These are phyloP conservation scores for Fraxinus americana DNA, from an alignment of 257 asterid species.

Conservation along the genomic window DNA sequence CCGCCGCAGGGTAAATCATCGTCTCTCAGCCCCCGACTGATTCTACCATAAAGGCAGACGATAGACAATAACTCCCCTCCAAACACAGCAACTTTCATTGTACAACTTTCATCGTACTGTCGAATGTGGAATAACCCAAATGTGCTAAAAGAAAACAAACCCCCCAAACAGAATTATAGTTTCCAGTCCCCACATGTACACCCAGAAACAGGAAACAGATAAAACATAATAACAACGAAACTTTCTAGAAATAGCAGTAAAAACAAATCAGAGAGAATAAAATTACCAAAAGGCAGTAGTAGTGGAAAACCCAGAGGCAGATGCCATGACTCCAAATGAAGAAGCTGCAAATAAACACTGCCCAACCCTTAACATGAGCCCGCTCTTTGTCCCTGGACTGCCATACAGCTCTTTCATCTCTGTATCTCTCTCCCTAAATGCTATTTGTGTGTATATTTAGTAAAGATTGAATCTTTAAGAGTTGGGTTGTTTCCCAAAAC, in stretches of 20 bases:
- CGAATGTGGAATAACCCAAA: not conserved
- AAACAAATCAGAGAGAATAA: not conserved
- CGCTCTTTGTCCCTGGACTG: conserved; percentile 82
- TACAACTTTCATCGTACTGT: no score
- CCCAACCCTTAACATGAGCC: conserved; percentile 61
- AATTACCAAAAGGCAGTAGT: conserved; percentile 83
- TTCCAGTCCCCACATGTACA: conserved; percentile 6
- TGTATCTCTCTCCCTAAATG: conserved; percentile 18
- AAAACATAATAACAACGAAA: conserved; percentile 33
- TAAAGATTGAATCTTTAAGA: conserved; percentile 49
- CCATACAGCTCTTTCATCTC: conserved; percentile 83
- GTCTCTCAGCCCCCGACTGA: no score
- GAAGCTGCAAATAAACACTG: conserved; percentile 61
- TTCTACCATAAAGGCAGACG: no score
- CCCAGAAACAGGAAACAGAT: conserved; percentile 24
- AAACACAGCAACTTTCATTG: no score
- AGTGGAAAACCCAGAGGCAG: conserved; percentile 81
- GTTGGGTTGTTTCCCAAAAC: conserved; percentile 15
- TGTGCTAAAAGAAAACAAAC: conserved; percentile 14
- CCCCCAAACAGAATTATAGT: conserved; percentile 1
- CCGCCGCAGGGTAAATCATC: no score
- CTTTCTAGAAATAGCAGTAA: not conserved
- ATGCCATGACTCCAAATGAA: conserved; percentile 75
- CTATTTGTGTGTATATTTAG: conserved; percentile 13
- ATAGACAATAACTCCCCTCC: no score